phyloP scores from a whole-genome alignment of 2,329 filamentous ascomycete species.

The Samsoniella hepiali region DNA sequence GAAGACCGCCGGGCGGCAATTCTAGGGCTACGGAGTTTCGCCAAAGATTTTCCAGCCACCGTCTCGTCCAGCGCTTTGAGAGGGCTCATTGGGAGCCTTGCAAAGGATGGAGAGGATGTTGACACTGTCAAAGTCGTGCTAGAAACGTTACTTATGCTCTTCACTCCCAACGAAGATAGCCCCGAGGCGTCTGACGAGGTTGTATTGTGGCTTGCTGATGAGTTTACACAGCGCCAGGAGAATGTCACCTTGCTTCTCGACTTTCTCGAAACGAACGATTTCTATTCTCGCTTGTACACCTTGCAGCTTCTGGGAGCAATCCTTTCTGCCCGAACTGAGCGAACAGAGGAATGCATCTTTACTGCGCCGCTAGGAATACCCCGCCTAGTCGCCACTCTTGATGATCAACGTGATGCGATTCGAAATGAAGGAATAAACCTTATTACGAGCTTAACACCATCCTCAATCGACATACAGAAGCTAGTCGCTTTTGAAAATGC shows the following conservation, averaged over 20 bases:
- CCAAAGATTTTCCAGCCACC: conserved; percentile 92
- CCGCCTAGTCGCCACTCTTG: conserved; percentile 76
- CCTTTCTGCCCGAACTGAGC: conserved; percentile 77
- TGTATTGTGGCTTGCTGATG: conserved; percentile 90
- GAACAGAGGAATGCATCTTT: conserved; percentile 92
- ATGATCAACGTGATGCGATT: conserved; percentile 81
- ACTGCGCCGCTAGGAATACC: conserved; percentile 85
- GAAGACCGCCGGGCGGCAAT: conserved; percentile 95
- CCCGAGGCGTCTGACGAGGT: conserved; percentile 95
- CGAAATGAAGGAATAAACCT: conserved; percentile 85
- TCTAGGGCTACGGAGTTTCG: conserved; percentile 87
- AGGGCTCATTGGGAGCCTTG: conserved; percentile 78
- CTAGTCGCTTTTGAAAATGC: conserved; percentile 93
- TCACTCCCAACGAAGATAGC: conserved; percentile 68
- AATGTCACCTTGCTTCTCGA: conserved; percentile 90
- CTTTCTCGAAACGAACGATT: conserved; percentile 81
- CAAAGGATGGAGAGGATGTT: conserved; percentile 87
- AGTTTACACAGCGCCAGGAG: conserved; percentile 96
- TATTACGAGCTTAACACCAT: conserved; percentile 82
- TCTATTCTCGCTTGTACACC: conserved; percentile 87
- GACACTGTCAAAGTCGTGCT: conserved; percentile 94
- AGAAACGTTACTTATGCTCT: conserved; percentile 93
- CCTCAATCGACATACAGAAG: conserved; percentile 86
- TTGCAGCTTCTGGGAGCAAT: conserved; percentile 87
- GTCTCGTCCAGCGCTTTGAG: conserved; percentile 91